Base-by-base conservation (phyloP, 2,329 filamentous ascomycete species). In the Xylariaceae sp. region DNA sequence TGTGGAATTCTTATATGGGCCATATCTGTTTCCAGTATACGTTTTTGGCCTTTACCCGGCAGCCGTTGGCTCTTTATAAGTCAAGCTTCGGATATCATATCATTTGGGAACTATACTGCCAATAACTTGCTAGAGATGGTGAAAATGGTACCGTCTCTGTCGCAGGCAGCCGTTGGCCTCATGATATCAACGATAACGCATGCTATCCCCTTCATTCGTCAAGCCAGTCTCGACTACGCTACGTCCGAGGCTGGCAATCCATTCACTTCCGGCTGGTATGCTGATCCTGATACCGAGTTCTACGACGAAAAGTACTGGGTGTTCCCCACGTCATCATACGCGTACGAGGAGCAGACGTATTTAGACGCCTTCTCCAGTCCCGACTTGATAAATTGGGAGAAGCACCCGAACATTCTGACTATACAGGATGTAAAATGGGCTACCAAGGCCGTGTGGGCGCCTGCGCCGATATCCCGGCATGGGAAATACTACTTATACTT, bases 401-500 rank as follows among this genome's bases (percentile, higher is more conserved):
- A 78, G 56, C 75, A 81, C 58, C 65, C 72, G 16, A 73, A 73
- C 33, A 73, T 82, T 53, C 69, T 82, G 23, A 77, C 74, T 19
- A 72, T 69, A 28, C 67, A 65, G 5, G 55, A 72, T 45, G 70
- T 79, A 37, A 62, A 71, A 4, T 82, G 79, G 79, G 78, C 77
- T 6, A 75, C 66, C 2, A 71, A 72, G 49, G 79, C 79, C 0
- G 68, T 80, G 17, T 81, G 79, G 79, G 79, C 79, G 2, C 79
- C 79, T 0, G 77, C 78, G 0, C 75, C 79, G 11, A 72, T 78
- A 31, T 61, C 61, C 12, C 73, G 77, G 29, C 71, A 79, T 58
- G 76, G 75, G 9, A 76, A 73, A 36, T 82, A 81, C 65, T 81
- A 76, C 61, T 71, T 82, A 50, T 82, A 82, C 66, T 82, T 81